phyloP scores from a whole-genome alignment of 192 early-diverging fungal species.

The Coemansia sp. region DNA sequence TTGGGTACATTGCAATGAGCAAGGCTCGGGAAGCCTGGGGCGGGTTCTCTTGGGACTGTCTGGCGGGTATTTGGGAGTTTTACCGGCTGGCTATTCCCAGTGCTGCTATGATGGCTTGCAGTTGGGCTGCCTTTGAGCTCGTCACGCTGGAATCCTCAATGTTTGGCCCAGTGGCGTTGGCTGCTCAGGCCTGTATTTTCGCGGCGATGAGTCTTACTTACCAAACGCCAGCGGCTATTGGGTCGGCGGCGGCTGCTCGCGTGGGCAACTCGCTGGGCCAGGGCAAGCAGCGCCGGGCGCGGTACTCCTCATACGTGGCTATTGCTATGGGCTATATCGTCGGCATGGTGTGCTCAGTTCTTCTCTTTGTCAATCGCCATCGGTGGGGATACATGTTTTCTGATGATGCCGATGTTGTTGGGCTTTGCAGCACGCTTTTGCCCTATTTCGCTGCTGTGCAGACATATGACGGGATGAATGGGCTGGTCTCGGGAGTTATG shows the following conservation, averaged over 20 bases:
- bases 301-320: slow-evolving; percentile 56
- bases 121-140: slow-evolving; percentile 82
- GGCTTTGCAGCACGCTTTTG: slow-evolving; percentile 35
- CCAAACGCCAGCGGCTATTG: slow-evolving; percentile 66
- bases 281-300: slow-evolving; percentile 57
- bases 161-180: slow-evolving; percentile 72
- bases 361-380: slow-evolving; percentile 58
- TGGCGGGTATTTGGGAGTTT: slow-evolving; percentile 63
- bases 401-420: slow-evolving; percentile 22
- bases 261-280: slow-evolving; percentile 75
- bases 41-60: slow-evolving; percentile 66
- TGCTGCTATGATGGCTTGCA: slow-evolving; percentile 77
- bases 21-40: slow-evolving; percentile 69
- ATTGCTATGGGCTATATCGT: slow-evolving; percentile 60
- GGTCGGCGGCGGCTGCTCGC: slow-evolving; percentile 74
- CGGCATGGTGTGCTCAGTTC: slow-evolving; percentile 57
- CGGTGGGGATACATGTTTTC: slow-evolving; percentile 65
- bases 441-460: slow-evolving; percentile 38
- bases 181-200: slow-evolving; percentile 79
- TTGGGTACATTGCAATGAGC: slow-evolving; percentile 54
- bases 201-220: slow-evolving; percentile 70
- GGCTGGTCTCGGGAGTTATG: slow-evolving; percentile 57
- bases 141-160: slow-evolving; percentile 72
- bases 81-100: slow-evolving; percentile 77
- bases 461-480: slow-evolving; percentile 58